These are phyloP conservation scores for Globisporangium irregulare DNA, from an alignment of 352 stramenopile genomes.

Conservation along the genomic window DNA sequence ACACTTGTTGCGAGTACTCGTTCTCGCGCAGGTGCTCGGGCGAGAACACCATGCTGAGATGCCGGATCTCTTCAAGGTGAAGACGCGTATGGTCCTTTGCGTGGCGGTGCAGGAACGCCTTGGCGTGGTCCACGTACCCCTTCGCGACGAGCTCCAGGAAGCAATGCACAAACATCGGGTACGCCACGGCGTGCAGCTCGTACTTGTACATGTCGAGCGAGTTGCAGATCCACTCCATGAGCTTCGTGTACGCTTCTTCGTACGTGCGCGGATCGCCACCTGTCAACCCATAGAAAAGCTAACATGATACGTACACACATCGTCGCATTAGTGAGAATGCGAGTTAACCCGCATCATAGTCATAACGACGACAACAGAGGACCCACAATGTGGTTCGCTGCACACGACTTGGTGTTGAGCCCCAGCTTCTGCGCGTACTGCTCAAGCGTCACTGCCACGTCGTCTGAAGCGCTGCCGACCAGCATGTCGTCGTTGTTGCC, in stretches of 20 bases:
- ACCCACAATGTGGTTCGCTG: slow-evolving; percentile 72
- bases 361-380: not conserved
- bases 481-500: slow-evolving; percentile 18
- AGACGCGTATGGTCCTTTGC: slow-evolving; percentile 61
- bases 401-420: slow-evolving; percentile 66
- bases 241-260: slow-evolving; percentile 60
- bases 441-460: slow-evolving; percentile 33
- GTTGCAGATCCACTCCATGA: slow-evolving; percentile 85
- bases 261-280: slow-evolving; percentile 55
- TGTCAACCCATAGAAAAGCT: slow-evolving; percentile 78
- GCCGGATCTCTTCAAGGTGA: slow-evolving; percentile 67
- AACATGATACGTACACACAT: not conserved
- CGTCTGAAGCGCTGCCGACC: slow-evolving; percentile 3
- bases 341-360: no score
- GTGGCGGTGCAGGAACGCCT: slow-evolving; percentile 59
- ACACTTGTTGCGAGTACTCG: slow-evolving; percentile 75
- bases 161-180: slow-evolving; percentile 81
- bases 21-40: slow-evolving; percentile 60
- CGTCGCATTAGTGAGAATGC: not conserved
- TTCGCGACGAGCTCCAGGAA: slow-evolving; percentile 79
- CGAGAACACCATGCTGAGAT: slow-evolving; percentile 60
- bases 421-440: slow-evolving; percentile 61
- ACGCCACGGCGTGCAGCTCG: slow-evolving; percentile 75
- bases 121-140: slow-evolving; percentile 45
- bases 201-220: slow-evolving; percentile 86